A percentile compares a stretch with the other conserved stretches of the same genome.
These are phyloP conservation scores for Phytophthora pinifolia DNA, from an alignment of 352 stramenopile genomes.

Conservation along the genomic window DNA sequence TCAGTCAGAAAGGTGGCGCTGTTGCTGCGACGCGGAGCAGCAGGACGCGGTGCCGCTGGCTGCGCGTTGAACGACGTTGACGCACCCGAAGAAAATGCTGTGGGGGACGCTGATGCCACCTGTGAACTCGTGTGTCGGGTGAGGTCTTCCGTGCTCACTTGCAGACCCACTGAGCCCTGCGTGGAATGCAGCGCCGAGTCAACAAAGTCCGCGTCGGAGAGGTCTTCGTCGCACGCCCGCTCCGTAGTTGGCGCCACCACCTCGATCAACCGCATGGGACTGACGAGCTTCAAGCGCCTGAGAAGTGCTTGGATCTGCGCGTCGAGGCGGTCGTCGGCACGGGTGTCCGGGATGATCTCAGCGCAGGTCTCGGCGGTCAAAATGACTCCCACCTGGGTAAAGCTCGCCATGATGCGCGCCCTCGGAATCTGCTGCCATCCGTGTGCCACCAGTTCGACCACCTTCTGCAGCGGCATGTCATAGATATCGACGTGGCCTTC, in stretches of 20 bases:
- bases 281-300: conserved; percentile 51
- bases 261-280: conserved; percentile 48
- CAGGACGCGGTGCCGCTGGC: neutral
- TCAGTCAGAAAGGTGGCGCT: conserved; percentile 15
- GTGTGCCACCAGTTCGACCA: conserved; percentile 59
- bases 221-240: conserved; percentile 51
- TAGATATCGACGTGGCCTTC: conserved; percentile 40
- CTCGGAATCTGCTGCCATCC: conserved; percentile 60
- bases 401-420: conserved; percentile 49
- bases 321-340: conserved; percentile 51
- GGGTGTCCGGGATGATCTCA: conserved; percentile 28
- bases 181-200: conserved; percentile 52
- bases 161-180: conserved; percentile 38
- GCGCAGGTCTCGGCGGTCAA: conserved; percentile 16
- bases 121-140: conserved; percentile 14
- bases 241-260: conserved; percentile 50
- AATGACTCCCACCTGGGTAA: conserved; percentile 41
- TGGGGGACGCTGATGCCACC: neutral
- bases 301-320: conserved; percentile 54
- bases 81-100: conserved; percentile 7
- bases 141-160: conserved; percentile 29
- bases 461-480: conserved; percentile 44
- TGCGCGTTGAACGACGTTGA: conserved; percentile 21
- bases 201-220: conserved; percentile 69
- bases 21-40: conserved; percentile 11